Conservation (phyloP, 2,329 filamentous ascomycete genomes). For the Cladosporium sp. region DNA sequence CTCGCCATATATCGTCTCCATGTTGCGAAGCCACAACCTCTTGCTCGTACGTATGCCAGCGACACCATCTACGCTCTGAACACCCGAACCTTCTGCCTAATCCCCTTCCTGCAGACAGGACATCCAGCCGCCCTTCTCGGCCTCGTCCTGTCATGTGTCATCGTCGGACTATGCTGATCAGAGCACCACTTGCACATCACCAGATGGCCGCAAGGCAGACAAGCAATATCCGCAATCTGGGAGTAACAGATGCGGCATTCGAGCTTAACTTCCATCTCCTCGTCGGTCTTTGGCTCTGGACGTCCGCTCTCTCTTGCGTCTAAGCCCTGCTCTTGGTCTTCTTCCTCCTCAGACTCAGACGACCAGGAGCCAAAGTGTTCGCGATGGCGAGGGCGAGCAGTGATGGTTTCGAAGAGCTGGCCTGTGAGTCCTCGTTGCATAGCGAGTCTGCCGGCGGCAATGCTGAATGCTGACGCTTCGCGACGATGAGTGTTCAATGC, state of each 20-base stretch:
- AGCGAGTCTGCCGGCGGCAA: constrained; percentile 27
- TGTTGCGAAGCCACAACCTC: not conserved
- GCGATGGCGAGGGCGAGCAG: not conserved
- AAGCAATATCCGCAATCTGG: constrained; percentile 49
- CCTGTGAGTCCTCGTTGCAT: constrained; percentile 20
- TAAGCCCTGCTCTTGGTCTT: constrained; percentile 33
- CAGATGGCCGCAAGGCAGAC: constrained; percentile 53
- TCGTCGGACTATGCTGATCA: constrained; percentile 45
- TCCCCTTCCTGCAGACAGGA: constrained; percentile 44
- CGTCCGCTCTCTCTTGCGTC: constrained; percentile 44
- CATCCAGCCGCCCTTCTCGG: constrained; percentile 38
- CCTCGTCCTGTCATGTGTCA: constrained; percentile 37
- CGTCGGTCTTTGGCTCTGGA: constrained; percentile 45
- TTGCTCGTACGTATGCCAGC: not conserved
- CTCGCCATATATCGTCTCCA: not conserved
- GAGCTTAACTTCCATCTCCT: constrained; percentile 47
- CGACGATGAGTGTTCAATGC: constrained; percentile 27
- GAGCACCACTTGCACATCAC: constrained; percentile 55
- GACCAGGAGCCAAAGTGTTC: not conserved
- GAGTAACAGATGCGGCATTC: constrained; percentile 52
- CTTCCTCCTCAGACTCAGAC: constrained; percentile 20
- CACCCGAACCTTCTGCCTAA: constrained; percentile 41
- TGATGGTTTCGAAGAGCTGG: not conserved
- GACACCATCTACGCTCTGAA: constrained; percentile 20
- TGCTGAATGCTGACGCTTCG: constrained; percentile 22